Evolutionary conservation across 768 basidiomycete genomes (phyloP), one percentile per base, ranked within the genome.

Genomic region (Mycena floridula): DNA sequence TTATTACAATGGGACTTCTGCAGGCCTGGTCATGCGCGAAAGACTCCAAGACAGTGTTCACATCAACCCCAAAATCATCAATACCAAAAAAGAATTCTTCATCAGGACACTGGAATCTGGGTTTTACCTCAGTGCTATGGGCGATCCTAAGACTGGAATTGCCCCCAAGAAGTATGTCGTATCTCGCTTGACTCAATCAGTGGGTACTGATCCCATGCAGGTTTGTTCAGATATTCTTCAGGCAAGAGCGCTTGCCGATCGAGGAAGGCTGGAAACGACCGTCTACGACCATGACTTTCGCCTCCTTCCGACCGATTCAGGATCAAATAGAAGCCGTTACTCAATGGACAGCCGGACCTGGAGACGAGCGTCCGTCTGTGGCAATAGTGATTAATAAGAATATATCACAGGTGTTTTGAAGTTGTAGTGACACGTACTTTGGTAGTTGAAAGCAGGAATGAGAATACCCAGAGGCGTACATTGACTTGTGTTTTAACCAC

Each of bases 191-290:
- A 4, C 30, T 11, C 23, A 41, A 5, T 36, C 9, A 12, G 25
- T 13, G n/a, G 13, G 23, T 43, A 13, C 20, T n/a, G 25, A 36
- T 35, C 21, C 20, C 42, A 5, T 11, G 2, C 42, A 50, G 48
- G 16, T 52, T 52, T 40, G 48, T 50, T 9, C 45, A 52, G 24
- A 50, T 43, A 37, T 53, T 45, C 48, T 53, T 53, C 44, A 40
- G 52, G 13, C 46, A 53, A 16, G 49, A 53, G n/a, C 48, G 52
- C 22, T 37, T 53, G 2, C 52, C 52, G n/a, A 47, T 36, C 25
- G 52, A 45, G 5, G 49, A 53, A 25, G 46, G 52, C 25, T 53
- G 52, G 52, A 26, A 28, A 15, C 23, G 36, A 32, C n/a, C n/a
- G n/a, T n/a, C n/a, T n/a, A n/a, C n/a, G n/a, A n/a, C n/a, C n/a